Evolutionary conservation across 129 eudicot genomes (phyloP), one percentile per base, ranked within the genome.

Genomic region (Apium graveolens): DNA sequence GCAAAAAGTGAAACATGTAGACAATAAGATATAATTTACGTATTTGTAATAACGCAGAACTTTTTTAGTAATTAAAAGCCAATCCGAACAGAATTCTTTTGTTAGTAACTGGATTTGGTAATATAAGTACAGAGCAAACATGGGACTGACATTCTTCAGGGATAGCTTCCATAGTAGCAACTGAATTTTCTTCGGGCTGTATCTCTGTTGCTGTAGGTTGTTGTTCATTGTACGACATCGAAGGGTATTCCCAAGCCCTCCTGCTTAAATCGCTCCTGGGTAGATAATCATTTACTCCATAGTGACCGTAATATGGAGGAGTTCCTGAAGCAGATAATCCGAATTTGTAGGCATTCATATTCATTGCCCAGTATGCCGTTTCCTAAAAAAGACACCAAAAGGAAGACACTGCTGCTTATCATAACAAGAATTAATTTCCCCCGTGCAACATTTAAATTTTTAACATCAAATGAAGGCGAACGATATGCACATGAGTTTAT

Each of bases 231-330:
- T 81, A 87, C 85, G 86, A 81, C 84, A 84, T 76, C 72, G 87
- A 76, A 79, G 97, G 91, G 81, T 90, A 92, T 68, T 92, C 97
- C 97, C 97, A 90, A 51, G 91, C 87, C 78, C 96, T 85, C 48
- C 90, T 85, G 75, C 74, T 87, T 26, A 85, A 39, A 81, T 90
- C 97, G 85, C 80, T 88, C 77, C 91, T 84, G 32, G 91, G 86
- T 68, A 83, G 82, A 76, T 85, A 82, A 80, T 80, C 81, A 62
- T 82, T 80, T 43, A 82, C 84, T 77, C 82, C 90, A 78, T 92
- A 88, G 74, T 79, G 86, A 70, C 89, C 96, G 77, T 90, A 90
- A 83, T 92, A 88, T 51, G 91, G 91, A 77, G 87, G 76, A 78
- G 80, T 88, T 78, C 83, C 93, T 49, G 80, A 86, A 80, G 85